Percentiles rank a stretch among this genome's conserved stretches.
phyloP scores from a whole-genome alignment of 1,284 basidiomycete species.

The Cryptococcus depauperatus region DNA sequence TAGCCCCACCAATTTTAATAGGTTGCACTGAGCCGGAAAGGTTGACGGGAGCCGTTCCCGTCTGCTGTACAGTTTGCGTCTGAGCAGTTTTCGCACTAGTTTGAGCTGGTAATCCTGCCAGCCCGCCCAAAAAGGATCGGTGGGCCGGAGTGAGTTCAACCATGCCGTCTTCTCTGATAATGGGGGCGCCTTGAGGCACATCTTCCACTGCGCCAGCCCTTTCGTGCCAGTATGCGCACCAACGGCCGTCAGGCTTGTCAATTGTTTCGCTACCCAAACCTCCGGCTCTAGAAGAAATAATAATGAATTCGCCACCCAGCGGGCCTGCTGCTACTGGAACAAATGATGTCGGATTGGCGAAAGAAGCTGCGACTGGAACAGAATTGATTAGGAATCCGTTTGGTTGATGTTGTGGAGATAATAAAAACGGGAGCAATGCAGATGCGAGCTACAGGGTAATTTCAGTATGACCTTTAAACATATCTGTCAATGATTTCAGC shows the following conservation, averaged over 20 bases:
- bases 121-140: slow-evolving; percentile 27
- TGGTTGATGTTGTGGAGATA: slow-evolving; percentile 74
- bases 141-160: slow-evolving; percentile 16
- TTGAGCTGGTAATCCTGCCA: slow-evolving; percentile 19
- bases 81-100: neutral
- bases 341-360: slow-evolving; percentile 78
- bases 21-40: slow-evolving; percentile 21
- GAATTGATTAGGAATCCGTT: slow-evolving; percentile 79
- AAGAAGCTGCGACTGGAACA: slow-evolving; percentile 75
- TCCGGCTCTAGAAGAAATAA: slow-evolving; percentile 27
- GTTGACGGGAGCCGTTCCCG: slow-evolving; percentile 9
- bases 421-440: slow-evolving; percentile 64
- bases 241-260: slow-evolving; percentile 54
- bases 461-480: neutral
- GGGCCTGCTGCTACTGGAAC: slow-evolving; percentile 58
- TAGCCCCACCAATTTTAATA: slow-evolving; percentile 32
- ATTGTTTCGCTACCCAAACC: slow-evolving; percentile 33
- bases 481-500: slow-evolving; percentile 14
- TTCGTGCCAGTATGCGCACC: slow-evolving; percentile 37
- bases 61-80: neutral
- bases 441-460: slow-evolving; percentile 55
- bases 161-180: slow-evolving; percentile 16
- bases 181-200: slow-evolving; percentile 17
- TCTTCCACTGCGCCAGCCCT: slow-evolving; percentile 28
- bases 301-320: slow-evolving; percentile 26